These are phyloP conservation scores for Vitis amurensis DNA, from an alignment of 164 flowering plant genomes.

Conservation along the genomic window DNA sequence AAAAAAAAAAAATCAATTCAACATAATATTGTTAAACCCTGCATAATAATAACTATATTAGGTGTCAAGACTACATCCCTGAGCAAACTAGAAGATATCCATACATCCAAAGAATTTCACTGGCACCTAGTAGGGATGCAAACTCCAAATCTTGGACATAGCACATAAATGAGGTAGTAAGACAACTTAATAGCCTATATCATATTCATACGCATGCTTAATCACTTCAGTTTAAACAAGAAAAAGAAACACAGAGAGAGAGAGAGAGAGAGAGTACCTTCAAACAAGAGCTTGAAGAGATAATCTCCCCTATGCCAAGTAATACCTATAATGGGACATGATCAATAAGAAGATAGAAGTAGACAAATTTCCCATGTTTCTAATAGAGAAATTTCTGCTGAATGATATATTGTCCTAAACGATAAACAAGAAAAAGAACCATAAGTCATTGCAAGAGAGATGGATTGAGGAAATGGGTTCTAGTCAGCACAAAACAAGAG, in stretches of 20 bases:
- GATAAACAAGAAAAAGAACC: not conserved
- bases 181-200: not conserved
- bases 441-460: not conserved
- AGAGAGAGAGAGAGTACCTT: slow-evolving; percentile 49
- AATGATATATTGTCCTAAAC: not conserved
- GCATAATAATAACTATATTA: not conserved
- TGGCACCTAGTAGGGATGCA: not conserved
- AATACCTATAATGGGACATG: slow-evolving; percentile 53
- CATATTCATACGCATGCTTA: too few species aligned
- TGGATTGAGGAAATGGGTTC: too few species aligned
- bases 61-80: not conserved
- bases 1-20: not conserved
- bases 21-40: not conserved
- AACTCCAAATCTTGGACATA: not conserved
- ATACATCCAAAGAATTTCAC: not conserved
- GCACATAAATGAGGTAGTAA: not conserved
- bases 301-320: slow-evolving; percentile 82
- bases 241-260: not conserved
- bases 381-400: not conserved
- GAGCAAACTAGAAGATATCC: not conserved
- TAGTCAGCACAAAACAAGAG: too few species aligned
- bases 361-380: not conserved
- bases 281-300: slow-evolving; percentile 77
- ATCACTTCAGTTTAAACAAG: not conserved
- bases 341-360: slow-evolving; percentile 8